Evolutionary conservation across 345 rosid species (phyloP).

Genomic region (Carallia brachiata): DNA sequence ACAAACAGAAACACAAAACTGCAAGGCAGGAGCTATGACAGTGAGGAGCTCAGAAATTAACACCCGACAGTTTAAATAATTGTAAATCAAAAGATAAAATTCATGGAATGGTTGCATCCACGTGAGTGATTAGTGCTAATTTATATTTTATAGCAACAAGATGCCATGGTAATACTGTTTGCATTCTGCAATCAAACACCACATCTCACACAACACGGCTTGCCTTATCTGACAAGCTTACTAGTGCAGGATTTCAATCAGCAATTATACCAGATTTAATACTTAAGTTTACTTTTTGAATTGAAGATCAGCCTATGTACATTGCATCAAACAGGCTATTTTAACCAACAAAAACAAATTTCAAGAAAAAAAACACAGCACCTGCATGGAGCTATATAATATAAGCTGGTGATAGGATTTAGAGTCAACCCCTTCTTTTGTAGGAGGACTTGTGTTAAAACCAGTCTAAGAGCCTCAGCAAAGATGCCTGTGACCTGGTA

Average conservation of each 20-base stretch:
- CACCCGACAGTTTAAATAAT: not conserved
- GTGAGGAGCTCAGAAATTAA: constrained; percentile 15
- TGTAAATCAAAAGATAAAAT: not conserved
- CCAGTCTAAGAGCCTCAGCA: constrained; percentile 97
- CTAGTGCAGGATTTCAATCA: not conserved
- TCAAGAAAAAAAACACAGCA: constrained; percentile 26
- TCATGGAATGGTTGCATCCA: not conserved
- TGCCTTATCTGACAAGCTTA: not conserved
- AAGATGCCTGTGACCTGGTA: constrained; percentile 95
- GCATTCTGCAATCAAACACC: not conserved
- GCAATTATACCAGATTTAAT: no score
- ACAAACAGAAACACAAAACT: constrained; percentile 86
- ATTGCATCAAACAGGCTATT: not conserved
- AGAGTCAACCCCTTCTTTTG: constrained; percentile 89
- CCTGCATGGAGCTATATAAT: constrained; percentile 99
- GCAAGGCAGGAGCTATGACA: constrained; percentile 28
- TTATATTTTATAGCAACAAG: not conserved
- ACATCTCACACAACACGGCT: not conserved
- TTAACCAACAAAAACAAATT: not conserved
- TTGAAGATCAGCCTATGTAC: no score
- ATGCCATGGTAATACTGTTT: not conserved
- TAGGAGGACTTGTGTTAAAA: constrained; percentile 90
- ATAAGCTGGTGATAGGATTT: constrained; percentile 92
- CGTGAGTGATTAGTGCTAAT: not conserved
- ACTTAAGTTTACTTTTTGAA: no score